Base-by-base conservation (phyloP, 139 green algal genomes). In the Chlorella vulgaris region DNA sequence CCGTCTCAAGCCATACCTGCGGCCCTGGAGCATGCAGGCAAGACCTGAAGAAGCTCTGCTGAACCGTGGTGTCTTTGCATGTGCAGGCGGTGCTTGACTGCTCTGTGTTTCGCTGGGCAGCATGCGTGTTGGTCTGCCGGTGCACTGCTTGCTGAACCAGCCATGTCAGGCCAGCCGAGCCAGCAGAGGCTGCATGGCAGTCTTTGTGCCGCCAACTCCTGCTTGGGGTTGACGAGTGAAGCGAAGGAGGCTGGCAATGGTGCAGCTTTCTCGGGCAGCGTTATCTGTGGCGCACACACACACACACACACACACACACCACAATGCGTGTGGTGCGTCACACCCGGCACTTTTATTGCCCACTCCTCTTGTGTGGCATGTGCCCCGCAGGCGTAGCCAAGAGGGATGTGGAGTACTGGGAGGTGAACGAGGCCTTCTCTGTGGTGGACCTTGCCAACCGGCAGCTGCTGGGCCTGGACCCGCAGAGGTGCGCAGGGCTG, bases 401-500 rank as follows among this genome's bases (percentile, higher is more conserved):
- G 22, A 31, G 60, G 0, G 87, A 96, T 21, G 84, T 98, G 0
- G 91, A 96, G 43, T 91, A 83, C 68, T 97, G 83, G 80, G 89
- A 98, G 88, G 91, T 98, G 82, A 98, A 98, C 78, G 93, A 98
- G 85, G 95, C 95, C 18, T 98, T 98, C 83, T 92, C 88, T 10
- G 95, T 97, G 47, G 95, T 95, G 43, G 90, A 91, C 69, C 67
- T 95, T 13, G 92, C 85, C 43, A 95, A 95, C 76, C 83, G 86
- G 43, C 62, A 84, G 42, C 71, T 96, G 29, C 85, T 95, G 22
- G 40, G 67, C 0, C 66, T 95, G 43, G 76, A 90, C 35, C 69
- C 84, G 7, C 58, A 75, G 21, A 61, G 85, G 84, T 84, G 53
- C 31, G 66, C 26, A 26, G 39, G 13, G 19, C 60, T 70, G 62